Conservation (phyloP, 495 filamentous ascomycete species). For the Penicillium goetzii region DNA sequence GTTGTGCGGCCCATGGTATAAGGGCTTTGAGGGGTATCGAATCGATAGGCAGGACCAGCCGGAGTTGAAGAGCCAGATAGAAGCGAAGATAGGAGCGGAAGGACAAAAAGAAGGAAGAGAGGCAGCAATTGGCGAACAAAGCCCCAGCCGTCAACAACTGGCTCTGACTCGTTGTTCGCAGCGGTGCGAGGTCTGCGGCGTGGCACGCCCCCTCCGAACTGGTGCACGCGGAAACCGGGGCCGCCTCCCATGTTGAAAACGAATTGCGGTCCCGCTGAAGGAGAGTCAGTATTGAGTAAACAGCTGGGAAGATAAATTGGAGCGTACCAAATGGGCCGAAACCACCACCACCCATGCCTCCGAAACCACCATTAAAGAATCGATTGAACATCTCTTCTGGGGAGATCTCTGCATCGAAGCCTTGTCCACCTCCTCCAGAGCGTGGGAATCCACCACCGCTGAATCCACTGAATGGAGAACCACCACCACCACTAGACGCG, state of each 20-base stretch:
- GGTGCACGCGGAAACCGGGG: slow-evolving; percentile 81
- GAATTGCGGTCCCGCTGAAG: slow-evolving; percentile 73
- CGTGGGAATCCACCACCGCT: slow-evolving; percentile 56
- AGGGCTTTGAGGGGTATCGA: slow-evolving; percentile 67
- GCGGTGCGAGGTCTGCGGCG: slow-evolving; percentile 71
- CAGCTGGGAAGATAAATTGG: neutral
- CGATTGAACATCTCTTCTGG: slow-evolving; percentile 95
- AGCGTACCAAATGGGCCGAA: slow-evolving; percentile 62
- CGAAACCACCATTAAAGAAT: slow-evolving; percentile 76
- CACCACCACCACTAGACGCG: slow-evolving; percentile 49
- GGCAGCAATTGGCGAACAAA: slow-evolving; percentile 71
- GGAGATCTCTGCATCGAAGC: slow-evolving; percentile 90
- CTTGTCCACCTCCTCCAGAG: slow-evolving; percentile 51
- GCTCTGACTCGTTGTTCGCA: slow-evolving; percentile 57
- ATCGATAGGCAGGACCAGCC: slow-evolving; percentile 69
- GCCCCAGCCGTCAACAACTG: slow-evolving; percentile 48
- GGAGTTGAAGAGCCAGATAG: slow-evolving; percentile 65
- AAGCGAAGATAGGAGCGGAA: slow-evolving; percentile 81
- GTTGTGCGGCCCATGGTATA: slow-evolving; percentile 76
- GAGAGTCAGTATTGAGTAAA: slow-evolving; percentile 28
- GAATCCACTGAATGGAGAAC: slow-evolving; percentile 69
- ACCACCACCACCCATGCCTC: slow-evolving; percentile 55
- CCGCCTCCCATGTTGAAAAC: slow-evolving; percentile 90
- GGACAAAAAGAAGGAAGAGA: slow-evolving; percentile 83
- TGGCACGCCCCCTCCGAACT: slow-evolving; percentile 74